phyloP scores from a whole-genome alignment of 495 filamentous ascomycete genomes.

The Echria macrotheca region DNA sequence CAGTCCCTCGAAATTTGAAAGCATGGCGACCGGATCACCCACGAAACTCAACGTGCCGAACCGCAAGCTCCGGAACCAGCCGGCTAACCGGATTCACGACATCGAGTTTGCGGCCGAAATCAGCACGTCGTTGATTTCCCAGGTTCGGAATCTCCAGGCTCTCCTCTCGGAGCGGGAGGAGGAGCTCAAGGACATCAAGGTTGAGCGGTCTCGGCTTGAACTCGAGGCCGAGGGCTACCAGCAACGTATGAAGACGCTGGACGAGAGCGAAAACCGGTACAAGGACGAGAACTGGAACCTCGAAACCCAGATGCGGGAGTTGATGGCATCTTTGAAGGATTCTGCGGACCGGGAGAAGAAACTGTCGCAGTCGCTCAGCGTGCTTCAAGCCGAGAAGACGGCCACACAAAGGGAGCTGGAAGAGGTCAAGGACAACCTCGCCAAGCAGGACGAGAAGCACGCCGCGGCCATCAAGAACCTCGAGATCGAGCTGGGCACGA shows the following conservation, averaged over 20 bases:
- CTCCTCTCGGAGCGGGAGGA: constrained; percentile 84
- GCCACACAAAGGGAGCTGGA: constrained; percentile 76
- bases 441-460: constrained; percentile 78
- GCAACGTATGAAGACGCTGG: constrained; percentile 70
- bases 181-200: constrained; percentile 62
- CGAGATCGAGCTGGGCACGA: constrained; percentile 75
- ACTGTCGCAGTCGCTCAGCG: constrained; percentile 63
- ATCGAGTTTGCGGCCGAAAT: constrained; percentile 97
- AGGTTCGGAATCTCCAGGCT: constrained; percentile 82
- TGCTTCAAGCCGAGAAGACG: constrained; percentile 68
- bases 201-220: constrained; percentile 73
- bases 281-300: constrained; percentile 98
- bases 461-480: constrained; percentile 68
- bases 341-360: constrained; percentile 72
- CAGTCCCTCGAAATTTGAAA: constrained; percentile 75
- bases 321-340: constrained; percentile 63
- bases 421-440: constrained; percentile 70
- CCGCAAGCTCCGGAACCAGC: constrained; percentile 86
- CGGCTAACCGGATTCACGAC: constrained; percentile 77
- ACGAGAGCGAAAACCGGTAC: constrained; percentile 90
- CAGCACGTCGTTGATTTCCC: constrained; percentile 79
- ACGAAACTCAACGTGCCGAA: constrained; percentile 81
- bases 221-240: constrained; percentile 72
- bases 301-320: constrained; percentile 81
- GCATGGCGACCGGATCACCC: constrained; percentile 79